A percentile compares a stretch with the other conserved stretches of the same genome.
Evolutionary conservation across 2,329 filamentous ascomycete species (phyloP).

Genomic region (Arthrinium puccinioides): DNA sequence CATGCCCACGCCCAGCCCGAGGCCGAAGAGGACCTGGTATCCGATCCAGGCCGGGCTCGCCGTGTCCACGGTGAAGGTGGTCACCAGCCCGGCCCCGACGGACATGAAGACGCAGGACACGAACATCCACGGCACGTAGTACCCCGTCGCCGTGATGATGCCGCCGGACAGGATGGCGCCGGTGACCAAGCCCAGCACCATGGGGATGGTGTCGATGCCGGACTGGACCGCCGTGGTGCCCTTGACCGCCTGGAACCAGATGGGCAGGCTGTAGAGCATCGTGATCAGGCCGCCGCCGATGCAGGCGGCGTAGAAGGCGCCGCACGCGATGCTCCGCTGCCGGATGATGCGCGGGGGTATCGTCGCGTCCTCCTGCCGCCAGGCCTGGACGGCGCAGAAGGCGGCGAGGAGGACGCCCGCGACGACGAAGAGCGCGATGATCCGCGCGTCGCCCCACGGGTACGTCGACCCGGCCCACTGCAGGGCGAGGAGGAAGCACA

Average conservation of each 20-base stretch:
- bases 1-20: conserved; percentile 31
- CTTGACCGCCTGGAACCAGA: conserved; percentile 43
- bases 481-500: conserved; percentile 24
- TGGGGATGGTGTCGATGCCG: conserved; percentile 33
- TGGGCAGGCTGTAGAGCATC: conserved; percentile 35
- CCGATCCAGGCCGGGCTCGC: conserved; percentile 24
- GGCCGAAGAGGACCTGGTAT: conserved; percentile 36
- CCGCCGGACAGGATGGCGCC: conserved; percentile 30
- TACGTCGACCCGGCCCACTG: conserved; percentile 27
- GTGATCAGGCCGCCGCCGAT: conserved; percentile 26
- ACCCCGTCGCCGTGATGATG: conserved; percentile 28
- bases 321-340: conserved; percentile 31
- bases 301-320: conserved; percentile 22
- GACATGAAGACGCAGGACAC: conserved; percentile 25
- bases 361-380: conserved; percentile 26
- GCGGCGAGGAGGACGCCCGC: conserved; percentile 28
- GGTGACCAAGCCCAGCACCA: conserved; percentile 32
- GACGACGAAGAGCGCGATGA: conserved; percentile 35
- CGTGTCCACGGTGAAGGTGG: conserved; percentile 28
- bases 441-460: conserved; percentile 30
- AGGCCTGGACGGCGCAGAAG: conserved; percentile 31
- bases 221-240: conserved; percentile 29
- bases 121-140: conserved; percentile 37
- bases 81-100: conserved; percentile 34
- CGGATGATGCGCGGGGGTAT: conserved; percentile 28